Evolutionary conservation across 1,139 yeast species (phyloP).

Genomic region (Debaryomycetaceae sp.): DNA sequence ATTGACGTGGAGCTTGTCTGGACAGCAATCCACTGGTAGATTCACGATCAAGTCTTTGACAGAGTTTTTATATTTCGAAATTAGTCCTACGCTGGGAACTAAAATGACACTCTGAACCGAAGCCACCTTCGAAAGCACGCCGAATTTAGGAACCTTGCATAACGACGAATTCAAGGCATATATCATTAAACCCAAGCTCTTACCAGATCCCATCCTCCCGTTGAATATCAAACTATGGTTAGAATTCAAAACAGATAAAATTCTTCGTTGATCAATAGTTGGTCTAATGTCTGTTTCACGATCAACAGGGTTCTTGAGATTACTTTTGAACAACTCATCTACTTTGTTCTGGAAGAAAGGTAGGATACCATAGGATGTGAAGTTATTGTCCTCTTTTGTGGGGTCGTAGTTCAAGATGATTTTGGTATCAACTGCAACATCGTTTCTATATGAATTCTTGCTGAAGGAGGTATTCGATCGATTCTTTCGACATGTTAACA

Average conservation of each 20-base stretch:
- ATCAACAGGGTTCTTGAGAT: not conserved
- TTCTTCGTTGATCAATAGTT: constrained; percentile 20
- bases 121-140: constrained; percentile 8
- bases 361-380: constrained; percentile 21
- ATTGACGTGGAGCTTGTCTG: constrained; percentile 12
- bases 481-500: not conserved
- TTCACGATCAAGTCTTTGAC: constrained; percentile 12
- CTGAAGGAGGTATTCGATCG: not conserved
- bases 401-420: constrained; percentile 14
- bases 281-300: constrained; percentile 18
- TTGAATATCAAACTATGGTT: constrained; percentile 16
- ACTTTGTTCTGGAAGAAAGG: constrained; percentile 27
- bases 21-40: constrained; percentile 23
- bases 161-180: constrained; percentile 22
- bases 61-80: constrained; percentile 17
- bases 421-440: not conserved
- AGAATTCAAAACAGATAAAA: constrained; percentile 17
- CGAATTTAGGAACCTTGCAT: constrained; percentile 18
- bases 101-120: constrained; percentile 20
- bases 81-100: constrained; percentile 25
- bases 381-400: constrained; percentile 11
- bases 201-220: constrained; percentile 21
- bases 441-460: not conserved
- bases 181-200: constrained; percentile 20
- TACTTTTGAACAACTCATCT: constrained; percentile 11